phyloP scores from a whole-genome alignment of 306 rosid species.

The Pyrus pyrifolia region DNA sequence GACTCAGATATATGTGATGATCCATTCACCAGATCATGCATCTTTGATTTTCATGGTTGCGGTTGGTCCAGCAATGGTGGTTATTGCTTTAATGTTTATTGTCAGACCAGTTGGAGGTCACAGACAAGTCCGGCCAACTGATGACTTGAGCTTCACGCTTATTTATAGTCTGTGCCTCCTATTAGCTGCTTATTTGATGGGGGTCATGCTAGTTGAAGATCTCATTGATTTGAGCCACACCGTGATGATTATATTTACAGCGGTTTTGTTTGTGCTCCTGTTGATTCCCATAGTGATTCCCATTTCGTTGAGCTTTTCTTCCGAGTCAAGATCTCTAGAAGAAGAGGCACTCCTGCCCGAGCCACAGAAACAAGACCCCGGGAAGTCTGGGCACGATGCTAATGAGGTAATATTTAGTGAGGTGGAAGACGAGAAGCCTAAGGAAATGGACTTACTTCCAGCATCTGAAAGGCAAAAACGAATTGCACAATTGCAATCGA shows the following conservation, averaged over 20 bases:
- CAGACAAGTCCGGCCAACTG: conserved; percentile 63
- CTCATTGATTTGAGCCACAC: conserved; percentile 45
- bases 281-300: conserved; percentile 66
- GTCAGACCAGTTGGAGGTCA: conserved; percentile 88
- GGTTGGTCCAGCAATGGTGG: conserved; percentile 73
- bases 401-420: conserved; percentile 54
- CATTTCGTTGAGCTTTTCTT: conserved; percentile 32
- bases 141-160: conserved; percentile 48
- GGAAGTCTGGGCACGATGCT: conserved; percentile 28
- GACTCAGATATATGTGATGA: conserved; percentile 71
- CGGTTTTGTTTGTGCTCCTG: conserved; percentile 46
- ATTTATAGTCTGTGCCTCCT: conserved; percentile 73
- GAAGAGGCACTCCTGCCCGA: conserved; percentile 55
- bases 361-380: conserved; percentile 33
- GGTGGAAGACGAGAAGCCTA: conserved; percentile 44
- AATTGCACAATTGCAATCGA: conserved; percentile 52
- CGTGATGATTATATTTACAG: conserved; percentile 39
- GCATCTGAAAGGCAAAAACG: conserved; percentile 54
- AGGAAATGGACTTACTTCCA: conserved; percentile 50
- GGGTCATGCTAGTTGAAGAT: conserved; percentile 81
- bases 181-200: conserved; percentile 85
- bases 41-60: conserved; percentile 81
- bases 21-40: conserved; percentile 73
- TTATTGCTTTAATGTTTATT: conserved; percentile 60
- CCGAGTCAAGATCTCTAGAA: conserved; percentile 32